A percentile compares a stretch with the other conserved stretches of the same genome.
phyloP scores from a whole-genome alignment of 306 rosid genomes.

The Ammopiptanthus mongolicus region DNA sequence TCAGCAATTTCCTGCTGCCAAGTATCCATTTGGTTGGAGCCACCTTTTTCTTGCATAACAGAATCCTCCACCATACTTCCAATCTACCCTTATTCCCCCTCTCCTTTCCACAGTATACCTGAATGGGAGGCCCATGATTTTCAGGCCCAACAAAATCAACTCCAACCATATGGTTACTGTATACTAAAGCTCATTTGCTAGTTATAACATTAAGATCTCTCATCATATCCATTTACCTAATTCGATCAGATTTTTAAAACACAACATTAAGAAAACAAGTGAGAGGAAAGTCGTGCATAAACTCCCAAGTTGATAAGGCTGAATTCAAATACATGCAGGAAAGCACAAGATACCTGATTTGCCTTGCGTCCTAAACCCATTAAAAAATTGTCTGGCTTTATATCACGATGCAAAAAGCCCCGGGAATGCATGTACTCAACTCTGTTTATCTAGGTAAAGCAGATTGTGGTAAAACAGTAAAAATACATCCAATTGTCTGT shows the following conservation, averaged over 20 bases:
- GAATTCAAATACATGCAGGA: neutral
- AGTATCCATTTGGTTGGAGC: too few species aligned
- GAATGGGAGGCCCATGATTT: too few species aligned
- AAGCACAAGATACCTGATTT: constrained; percentile 58
- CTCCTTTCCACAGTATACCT: too few species aligned
- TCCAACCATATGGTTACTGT: neutral
- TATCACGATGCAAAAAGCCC: constrained; percentile 92
- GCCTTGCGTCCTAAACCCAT: constrained; percentile 96
- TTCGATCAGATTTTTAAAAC: neutral
- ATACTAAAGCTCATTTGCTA: neutral
- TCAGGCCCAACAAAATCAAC: neutral
- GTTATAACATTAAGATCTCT: too few species aligned
- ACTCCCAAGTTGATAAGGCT: neutral
- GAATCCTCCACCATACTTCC: too few species aligned
- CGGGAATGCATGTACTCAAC: constrained; percentile 89
- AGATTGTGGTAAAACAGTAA: constrained; percentile 6
- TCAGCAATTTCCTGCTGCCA: too few species aligned
- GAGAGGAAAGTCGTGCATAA: neutral
- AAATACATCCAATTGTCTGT: neutral
- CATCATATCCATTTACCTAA: neutral
- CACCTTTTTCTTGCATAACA: too few species aligned
- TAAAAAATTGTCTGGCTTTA: constrained; percentile 89
- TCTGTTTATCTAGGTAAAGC: constrained; percentile 57
- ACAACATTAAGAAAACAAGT: too few species aligned
- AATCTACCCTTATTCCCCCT: too few species aligned